Conservation (phyloP, 345 rosid genomes). For the Kernera saxatilis region DNA sequence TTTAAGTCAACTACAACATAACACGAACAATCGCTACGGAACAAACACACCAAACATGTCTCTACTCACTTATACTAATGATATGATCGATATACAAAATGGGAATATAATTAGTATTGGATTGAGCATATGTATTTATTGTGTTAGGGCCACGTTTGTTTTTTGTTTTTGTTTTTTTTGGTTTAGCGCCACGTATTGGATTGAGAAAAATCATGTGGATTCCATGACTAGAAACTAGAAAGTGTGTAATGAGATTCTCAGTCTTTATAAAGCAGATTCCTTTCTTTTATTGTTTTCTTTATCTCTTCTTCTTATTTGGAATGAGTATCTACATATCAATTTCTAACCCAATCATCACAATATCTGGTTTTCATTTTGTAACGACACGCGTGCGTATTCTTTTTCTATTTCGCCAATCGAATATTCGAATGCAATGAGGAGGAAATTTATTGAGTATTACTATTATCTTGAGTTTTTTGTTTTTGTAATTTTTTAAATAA, state of each 20-base stretch:
- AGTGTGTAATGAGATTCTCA: slow-evolving; percentile 11
- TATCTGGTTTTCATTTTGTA: not conserved
- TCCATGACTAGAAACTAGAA: slow-evolving; percentile 25
- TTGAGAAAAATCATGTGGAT: slow-evolving; percentile 7
- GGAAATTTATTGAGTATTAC: not conserved
- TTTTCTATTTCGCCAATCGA: slow-evolving; percentile 9
- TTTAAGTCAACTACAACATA: no score
- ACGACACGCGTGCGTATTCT: slow-evolving; percentile 19
- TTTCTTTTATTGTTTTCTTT: not conserved
- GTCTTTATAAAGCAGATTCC: slow-evolving; percentile 21
- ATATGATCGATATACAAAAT: not conserved
- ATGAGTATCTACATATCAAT: slow-evolving; percentile 12
- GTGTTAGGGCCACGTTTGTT: no score
- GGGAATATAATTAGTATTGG: no score
- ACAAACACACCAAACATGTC: not conserved
- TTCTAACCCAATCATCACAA: slow-evolving; percentile 10
- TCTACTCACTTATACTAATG: not conserved
- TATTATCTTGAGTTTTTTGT: not conserved
- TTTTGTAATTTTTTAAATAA: not conserved
- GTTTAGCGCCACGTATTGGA: slow-evolving; percentile 25
- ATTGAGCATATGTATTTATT: no score
- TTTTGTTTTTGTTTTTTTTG: no score
- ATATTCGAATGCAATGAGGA: slow-evolving; percentile 5
- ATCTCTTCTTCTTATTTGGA: slow-evolving; percentile 4
- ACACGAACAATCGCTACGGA: not conserved